Evolutionary conservation across 192 early-diverging fungal species (phyloP).

Genomic region (Mortierella hygrophila): DNA sequence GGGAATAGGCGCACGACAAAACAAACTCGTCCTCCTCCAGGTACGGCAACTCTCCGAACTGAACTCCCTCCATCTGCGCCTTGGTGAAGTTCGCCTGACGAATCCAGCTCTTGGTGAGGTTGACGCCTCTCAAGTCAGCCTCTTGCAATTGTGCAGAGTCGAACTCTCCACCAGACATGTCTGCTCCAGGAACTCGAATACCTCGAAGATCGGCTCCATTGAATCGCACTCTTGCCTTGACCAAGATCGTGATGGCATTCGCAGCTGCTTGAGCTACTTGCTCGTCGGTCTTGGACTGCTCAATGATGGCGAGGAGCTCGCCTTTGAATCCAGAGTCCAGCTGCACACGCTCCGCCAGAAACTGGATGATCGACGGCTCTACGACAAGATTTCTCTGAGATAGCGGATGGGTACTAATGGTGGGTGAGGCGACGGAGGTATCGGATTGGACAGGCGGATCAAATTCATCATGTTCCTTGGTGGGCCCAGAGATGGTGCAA

Average conservation of each 20-base stretch:
- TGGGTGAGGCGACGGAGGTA: not conserved
- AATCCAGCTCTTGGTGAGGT: conserved; percentile 3
- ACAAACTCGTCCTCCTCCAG: not conserved
- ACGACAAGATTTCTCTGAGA: not conserved
- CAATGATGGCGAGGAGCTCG: conserved; percentile 5
- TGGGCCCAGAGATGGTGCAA: not conserved
- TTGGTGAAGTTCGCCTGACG: not conserved
- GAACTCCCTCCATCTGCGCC: conserved; percentile 1
- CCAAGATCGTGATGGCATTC: conserved; percentile 22
- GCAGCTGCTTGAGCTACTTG: not conserved
- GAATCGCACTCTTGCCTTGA: not conserved
- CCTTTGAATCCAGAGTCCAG: conserved; percentile 4
- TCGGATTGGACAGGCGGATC: not conserved
- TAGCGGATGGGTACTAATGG: not conserved
- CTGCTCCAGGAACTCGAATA: conserved; percentile 15
- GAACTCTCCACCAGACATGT: conserved; percentile 11
- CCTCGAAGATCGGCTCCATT: conserved; percentile 13
- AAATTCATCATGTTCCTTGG: not conserved
- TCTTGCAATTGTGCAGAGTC: conserved; percentile 9
- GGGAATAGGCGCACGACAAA: not conserved
- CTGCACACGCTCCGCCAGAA: conserved; percentile 6
- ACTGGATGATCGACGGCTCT: conserved; percentile 5
- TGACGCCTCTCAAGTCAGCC: not conserved
- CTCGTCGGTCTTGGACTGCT: conserved; percentile 6
- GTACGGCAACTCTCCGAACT: conserved; percentile 10